Percentiles rank a stretch among this genome's conserved stretches.
These are phyloP conservation scores for Aspergillus candidus DNA, from an alignment of 2,329 filamentous ascomycete genomes.

Conservation along the genomic window DNA sequence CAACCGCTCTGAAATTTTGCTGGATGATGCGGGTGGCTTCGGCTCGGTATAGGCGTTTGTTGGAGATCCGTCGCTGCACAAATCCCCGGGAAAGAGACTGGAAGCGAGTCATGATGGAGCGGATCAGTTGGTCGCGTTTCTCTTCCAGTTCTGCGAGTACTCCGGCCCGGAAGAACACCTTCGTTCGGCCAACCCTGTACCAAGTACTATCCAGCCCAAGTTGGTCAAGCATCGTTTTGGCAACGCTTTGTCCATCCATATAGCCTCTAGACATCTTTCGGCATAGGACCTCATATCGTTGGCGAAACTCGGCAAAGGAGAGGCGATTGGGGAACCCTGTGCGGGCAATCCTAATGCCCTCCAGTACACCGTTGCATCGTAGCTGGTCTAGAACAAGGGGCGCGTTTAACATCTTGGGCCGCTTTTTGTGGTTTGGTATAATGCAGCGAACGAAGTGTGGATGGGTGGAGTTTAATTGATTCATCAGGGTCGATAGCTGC, in stretches of 20 bases:
- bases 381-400: slow-evolving; percentile 93
- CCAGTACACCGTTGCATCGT: slow-evolving; percentile 98
- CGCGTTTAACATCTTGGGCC: slow-evolving; percentile 84
- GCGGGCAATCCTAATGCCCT: slow-evolving; percentile 92
- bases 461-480: slow-evolving; percentile 88
- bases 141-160: slow-evolving; percentile 96
- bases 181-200: slow-evolving; percentile 90
- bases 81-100: slow-evolving; percentile 90
- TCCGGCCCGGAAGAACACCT: slow-evolving; percentile 95
- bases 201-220: slow-evolving; percentile 77
- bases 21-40: slow-evolving; percentile 95
- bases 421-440: slow-evolving; percentile 95
- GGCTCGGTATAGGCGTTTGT: slow-evolving; percentile 88
- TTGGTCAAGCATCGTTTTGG: slow-evolving; percentile 81
- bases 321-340: slow-evolving; percentile 95
- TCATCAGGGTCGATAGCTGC: slow-evolving; percentile 93
- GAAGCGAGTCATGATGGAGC: slow-evolving; percentile 88
- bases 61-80: slow-evolving; percentile 76
- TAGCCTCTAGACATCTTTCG: slow-evolving; percentile 82
- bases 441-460: slow-evolving; percentile 98
- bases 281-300: slow-evolving; percentile 93
- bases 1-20: slow-evolving; percentile 85
- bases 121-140: slow-evolving; percentile 84
- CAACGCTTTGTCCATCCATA: slow-evolving; percentile 79
- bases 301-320: slow-evolving; percentile 86